Base-by-base conservation (phyloP, 768 basidiomycete species). In the Rhodotorula diobovata region DNA sequence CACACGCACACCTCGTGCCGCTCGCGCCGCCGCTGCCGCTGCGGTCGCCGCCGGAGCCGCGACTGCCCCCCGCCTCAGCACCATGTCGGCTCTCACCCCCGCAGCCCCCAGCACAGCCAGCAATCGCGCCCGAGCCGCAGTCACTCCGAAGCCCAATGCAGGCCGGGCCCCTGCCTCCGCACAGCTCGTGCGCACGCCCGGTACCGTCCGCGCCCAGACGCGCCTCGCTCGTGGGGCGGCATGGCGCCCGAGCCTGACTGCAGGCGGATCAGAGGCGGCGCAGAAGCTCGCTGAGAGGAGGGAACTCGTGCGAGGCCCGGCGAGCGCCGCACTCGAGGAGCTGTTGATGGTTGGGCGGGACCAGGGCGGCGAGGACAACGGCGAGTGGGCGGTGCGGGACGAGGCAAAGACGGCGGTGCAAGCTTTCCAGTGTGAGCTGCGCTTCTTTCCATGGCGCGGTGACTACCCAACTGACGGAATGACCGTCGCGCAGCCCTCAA, bases 281-380 rank as follows among this genome's bases (percentile, higher is more conserved):
- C 37, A 21, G 25, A 58, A 58, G 39, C 25, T 58, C 6, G 57
- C 9, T 11, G 32, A 57, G 46, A 23, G 64, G 45, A 48, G 43
- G 18, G 56, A 48, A n/a, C 23, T 58, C 16, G 64, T 66, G 8
- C 23, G 34, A 2, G 56, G 28, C 1, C 30, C 43, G 45, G 64
- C 56, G 46, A 25, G 1, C 5, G 46, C 48, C 8, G 64, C 64
- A 18, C 48, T 66, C 25, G 64, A 66, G 46, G 34, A 28, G 8
- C 28, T 66, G 25, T n/a, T 66, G 25, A 28, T 34, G 25, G 64
- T 66, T 12, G 64, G 64, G 16, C n/a, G 34, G 23, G 56, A 66
- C 46, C 28, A 16, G 48, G 37, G 35, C 30, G 64, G 56, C 16
- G 64, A 57, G 56, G 37, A 53, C 34, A 66, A 23, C 28, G 63